Evolutionary conservation across 1,284 basidiomycete genomes (phyloP).

Genomic region (Wolfiporia cocos): DNA sequence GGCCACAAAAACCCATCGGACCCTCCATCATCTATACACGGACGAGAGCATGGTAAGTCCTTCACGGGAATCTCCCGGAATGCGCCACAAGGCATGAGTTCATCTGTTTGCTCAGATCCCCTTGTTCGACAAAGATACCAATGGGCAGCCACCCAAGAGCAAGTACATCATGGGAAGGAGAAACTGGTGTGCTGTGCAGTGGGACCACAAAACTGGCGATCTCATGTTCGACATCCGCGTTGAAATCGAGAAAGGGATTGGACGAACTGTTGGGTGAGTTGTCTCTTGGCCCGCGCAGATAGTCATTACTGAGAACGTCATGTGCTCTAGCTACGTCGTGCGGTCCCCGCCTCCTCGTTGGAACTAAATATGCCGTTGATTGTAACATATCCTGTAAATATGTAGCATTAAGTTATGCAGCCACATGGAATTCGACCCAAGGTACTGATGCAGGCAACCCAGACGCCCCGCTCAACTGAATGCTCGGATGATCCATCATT

Average conservation of each 20-base stretch:
- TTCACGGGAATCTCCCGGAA: background rate
- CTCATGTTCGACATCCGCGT: conserved; percentile 86
- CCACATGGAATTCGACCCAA: too few relatives aligned
- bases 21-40: conserved; percentile 65
- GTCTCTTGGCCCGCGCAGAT: background rate
- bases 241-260: conserved; percentile 77
- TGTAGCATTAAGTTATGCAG: too few relatives aligned
- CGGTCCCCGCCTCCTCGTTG: conserved; percentile 47
- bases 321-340: conserved; percentile 21
- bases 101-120: conserved; percentile 62
- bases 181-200: conserved; percentile 85
- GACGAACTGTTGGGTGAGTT: conserved; percentile 67
- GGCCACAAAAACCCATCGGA: conserved; percentile 80
- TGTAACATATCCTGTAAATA: too few relatives aligned
- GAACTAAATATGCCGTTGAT: too few relatives aligned
- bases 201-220: conserved; percentile 54
- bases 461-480: too few relatives aligned
- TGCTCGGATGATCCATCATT: background rate
- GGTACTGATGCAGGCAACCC: too few relatives aligned
- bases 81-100: background rate
- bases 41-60: conserved; percentile 81
- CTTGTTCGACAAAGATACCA: conserved; percentile 74
- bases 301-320: background rate
- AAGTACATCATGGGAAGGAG: conserved; percentile 83
- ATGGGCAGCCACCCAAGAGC: conserved; percentile 62